Evolutionary conservation across 371 early-diverging fungal genomes (phyloP).

Genomic region (Circinella minor): DNA sequence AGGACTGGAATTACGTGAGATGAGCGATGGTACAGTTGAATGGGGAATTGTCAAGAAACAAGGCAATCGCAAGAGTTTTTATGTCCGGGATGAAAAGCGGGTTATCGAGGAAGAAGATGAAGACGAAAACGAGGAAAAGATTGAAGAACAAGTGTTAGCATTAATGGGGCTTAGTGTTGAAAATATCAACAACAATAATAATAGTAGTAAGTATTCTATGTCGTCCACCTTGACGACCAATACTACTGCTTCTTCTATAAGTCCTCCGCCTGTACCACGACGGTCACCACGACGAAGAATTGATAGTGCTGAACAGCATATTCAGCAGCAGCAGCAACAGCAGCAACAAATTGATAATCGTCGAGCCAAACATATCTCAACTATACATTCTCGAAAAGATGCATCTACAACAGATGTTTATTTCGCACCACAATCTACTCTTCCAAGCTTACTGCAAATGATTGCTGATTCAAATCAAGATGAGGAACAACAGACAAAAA

Average conservation of each 20-base stretch:
- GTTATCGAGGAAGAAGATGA: slow-evolving; percentile 17
- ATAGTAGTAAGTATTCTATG: neutral
- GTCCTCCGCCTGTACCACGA: slow-evolving; percentile 33
- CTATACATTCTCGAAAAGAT: slow-evolving; percentile 14
- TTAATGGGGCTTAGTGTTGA: slow-evolving; percentile 23
- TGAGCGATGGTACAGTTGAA: slow-evolving; percentile 35
- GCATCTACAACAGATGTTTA: slow-evolving; percentile 31
- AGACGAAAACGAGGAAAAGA: slow-evolving; percentile 25
- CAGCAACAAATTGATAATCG: slow-evolving; percentile 13
- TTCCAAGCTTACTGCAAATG: slow-evolving; percentile 30
- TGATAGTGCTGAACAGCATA: slow-evolving; percentile 17
- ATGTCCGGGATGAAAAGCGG: slow-evolving; percentile 6
- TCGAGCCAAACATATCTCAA: slow-evolving; percentile 23
- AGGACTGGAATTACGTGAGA: slow-evolving; percentile 39
- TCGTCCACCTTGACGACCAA: neutral
- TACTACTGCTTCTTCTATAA: neutral
- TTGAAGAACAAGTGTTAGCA: slow-evolving; percentile 26
- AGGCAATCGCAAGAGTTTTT: slow-evolving; percentile 36
- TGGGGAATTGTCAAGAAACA: slow-evolving; percentile 41
- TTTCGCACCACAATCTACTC: slow-evolving; percentile 28
- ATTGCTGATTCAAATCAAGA: slow-evolving; percentile 18
- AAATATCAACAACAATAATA: neutral
- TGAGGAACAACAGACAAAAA: slow-evolving; percentile 11
- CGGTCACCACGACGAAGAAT: slow-evolving; percentile 30
- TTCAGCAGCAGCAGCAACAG: slow-evolving; percentile 13